A percentile compares a stretch with the other conserved stretches of the same genome.
Evolutionary conservation across 441 rosid species (phyloP).

Genomic region (Populus hybrid): DNA sequence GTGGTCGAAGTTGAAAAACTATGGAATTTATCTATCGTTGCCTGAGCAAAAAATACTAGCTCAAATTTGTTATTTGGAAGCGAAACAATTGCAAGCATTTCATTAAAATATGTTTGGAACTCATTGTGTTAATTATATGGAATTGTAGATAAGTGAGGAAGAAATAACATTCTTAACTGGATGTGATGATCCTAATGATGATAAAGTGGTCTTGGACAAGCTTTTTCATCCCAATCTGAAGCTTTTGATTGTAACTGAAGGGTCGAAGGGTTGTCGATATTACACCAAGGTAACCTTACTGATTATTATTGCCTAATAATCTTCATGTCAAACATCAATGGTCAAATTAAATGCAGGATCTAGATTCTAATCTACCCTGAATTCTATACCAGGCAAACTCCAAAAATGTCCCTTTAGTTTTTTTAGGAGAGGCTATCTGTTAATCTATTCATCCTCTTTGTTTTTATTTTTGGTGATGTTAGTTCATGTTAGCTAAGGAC

Average conservation of each 20-base stretch:
- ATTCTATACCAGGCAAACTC: neutral
- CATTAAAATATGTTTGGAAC: neutral
- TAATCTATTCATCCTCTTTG: neutral
- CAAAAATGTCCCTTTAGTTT: neutral
- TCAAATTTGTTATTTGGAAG: neutral
- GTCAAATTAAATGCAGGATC: neutral
- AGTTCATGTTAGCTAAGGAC: neutral
- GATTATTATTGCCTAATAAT: neutral
- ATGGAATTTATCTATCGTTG: neutral
- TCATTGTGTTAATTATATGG: conserved; percentile 16
- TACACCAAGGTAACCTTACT: conserved; percentile 65
- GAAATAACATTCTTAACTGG: conserved; percentile 89
- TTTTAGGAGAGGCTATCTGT: neutral
- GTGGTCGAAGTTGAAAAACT: conserved; percentile 7
- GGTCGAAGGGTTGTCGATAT: conserved; percentile 76
- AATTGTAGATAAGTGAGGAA: conserved; percentile 83
- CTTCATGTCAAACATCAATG: conserved; percentile 1
- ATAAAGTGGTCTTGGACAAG: conserved; percentile 73
- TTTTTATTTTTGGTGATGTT: neutral
- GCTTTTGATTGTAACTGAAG: conserved; percentile 91
- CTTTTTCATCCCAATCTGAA: conserved; percentile 82
- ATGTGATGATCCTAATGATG: conserved; percentile 70
- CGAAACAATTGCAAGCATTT: neutral
- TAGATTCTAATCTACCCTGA: neutral
- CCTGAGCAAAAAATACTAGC: neutral